Conservation (phyloP, 176 grass and related monocot species). For the Lolium multiflorum region DNA sequence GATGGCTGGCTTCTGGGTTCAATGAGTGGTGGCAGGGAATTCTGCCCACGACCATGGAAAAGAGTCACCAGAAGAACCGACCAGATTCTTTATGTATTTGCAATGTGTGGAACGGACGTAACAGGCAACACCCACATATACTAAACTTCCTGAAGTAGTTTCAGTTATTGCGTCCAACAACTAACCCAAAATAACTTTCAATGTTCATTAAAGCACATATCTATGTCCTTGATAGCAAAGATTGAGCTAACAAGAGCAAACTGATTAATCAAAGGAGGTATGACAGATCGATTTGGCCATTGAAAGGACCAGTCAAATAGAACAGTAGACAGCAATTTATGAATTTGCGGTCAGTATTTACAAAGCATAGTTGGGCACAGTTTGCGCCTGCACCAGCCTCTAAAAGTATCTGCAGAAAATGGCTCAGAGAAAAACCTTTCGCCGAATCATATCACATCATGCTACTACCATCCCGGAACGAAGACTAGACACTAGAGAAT, state of each 20-base stretch:
- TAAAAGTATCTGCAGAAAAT: background rate
- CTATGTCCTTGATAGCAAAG: background rate
- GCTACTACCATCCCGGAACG: constrained; percentile 27
- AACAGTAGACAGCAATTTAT: background rate
- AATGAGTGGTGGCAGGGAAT: background rate
- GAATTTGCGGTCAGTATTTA: background rate
- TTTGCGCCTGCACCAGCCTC: background rate
- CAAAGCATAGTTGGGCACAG: background rate
- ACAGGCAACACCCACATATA: background rate
- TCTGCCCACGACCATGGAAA: background rate
- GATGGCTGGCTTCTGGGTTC: background rate
- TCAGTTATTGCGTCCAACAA: background rate
- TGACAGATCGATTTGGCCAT: background rate
- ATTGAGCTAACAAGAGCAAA: background rate
- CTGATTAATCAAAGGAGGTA: background rate
- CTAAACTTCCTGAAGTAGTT: background rate
- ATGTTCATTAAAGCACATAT: background rate
- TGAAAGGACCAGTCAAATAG: background rate
- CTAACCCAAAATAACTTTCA: background rate
- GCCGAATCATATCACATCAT: constrained; percentile 17
- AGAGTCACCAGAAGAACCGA: background rate
- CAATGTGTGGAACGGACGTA: background rate
- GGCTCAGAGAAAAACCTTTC: constrained; percentile 43
- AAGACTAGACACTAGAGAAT: background rate
- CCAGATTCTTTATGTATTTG: background rate